These are phyloP conservation scores for Pogostemon cablin DNA, from an alignment of 257 asterid species.

Conservation along the genomic window DNA sequence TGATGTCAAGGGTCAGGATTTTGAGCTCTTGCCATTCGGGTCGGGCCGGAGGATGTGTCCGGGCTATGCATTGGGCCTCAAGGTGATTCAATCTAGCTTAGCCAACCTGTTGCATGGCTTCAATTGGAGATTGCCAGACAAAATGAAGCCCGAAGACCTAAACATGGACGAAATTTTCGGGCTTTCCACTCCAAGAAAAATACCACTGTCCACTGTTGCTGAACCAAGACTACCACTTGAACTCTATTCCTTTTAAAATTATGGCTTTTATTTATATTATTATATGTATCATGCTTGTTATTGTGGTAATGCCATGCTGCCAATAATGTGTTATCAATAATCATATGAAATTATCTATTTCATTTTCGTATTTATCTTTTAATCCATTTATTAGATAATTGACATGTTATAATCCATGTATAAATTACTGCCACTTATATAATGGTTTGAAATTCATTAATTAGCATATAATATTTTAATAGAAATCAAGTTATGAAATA, in stretches of 20 bases:
- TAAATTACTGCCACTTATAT: too few relatives aligned
- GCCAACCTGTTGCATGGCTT: conserved; percentile 62
- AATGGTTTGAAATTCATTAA: not conserved
- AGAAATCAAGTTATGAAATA: too few relatives aligned
- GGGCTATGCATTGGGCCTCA: conserved; percentile 58
- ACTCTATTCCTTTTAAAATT: conserved; percentile 34
- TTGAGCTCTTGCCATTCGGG: conserved; percentile 62
- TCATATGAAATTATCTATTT: too few relatives aligned
- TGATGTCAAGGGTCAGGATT: conserved; percentile 63
- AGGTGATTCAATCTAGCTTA: conserved; percentile 57
- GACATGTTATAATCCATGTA: too few relatives aligned
- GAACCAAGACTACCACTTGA: conserved; percentile 48
- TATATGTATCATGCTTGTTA: not conserved
- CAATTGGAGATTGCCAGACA: conserved; percentile 45
- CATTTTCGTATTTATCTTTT: too few relatives aligned
- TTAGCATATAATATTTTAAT: too few relatives aligned
- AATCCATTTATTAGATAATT: too few relatives aligned
- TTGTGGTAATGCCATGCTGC: not conserved
- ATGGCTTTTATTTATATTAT: not conserved
- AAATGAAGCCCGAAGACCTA: conserved; percentile 41
- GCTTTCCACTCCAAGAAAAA: conserved; percentile 52
- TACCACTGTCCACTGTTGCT: conserved; percentile 41
- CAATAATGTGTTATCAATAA: not conserved
- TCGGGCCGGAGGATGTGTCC: conserved; percentile 76
- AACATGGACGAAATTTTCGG: conserved; percentile 68